A percentile compares a stretch with the other conserved stretches of the same genome.
phyloP scores from a whole-genome alignment of 2,329 filamentous ascomycete genomes.

The Sporothrix pallida region DNA sequence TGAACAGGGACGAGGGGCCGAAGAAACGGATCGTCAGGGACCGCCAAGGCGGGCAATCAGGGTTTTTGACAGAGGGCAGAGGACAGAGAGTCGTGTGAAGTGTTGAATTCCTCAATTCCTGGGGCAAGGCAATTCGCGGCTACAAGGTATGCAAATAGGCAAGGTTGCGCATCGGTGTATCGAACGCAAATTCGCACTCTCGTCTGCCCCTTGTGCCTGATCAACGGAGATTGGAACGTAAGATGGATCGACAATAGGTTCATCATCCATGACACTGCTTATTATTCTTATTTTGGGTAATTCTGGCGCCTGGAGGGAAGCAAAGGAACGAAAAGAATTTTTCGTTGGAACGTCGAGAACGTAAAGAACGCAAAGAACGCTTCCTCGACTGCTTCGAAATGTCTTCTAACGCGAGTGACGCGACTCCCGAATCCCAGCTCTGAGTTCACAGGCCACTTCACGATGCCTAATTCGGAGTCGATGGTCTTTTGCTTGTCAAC shows the following conservation, averaged over 20 bases:
- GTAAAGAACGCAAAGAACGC: background rate
- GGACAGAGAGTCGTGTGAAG: background rate
- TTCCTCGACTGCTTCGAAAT: slow-evolving; percentile 15
- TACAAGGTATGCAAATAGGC: background rate
- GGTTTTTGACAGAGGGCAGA: background rate
- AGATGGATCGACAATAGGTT: slow-evolving; percentile 1
- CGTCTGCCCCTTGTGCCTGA: slow-evolving; percentile 28
- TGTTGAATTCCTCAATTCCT: background rate
- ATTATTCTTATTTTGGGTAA: background rate
- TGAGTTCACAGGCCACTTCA: background rate
- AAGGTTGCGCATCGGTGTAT: background rate
- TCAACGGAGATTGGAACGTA: slow-evolving; percentile 31
- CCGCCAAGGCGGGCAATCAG: slow-evolving; percentile 27
- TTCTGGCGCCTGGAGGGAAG: background rate
- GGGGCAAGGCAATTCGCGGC: background rate
- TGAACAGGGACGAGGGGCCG: slow-evolving; percentile 20
- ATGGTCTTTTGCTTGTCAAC: background rate
- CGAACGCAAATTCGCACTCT: too few relatives aligned
- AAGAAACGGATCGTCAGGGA: slow-evolving; percentile 19
- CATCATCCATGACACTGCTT: background rate
- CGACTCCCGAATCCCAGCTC: background rate
- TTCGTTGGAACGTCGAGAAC: background rate
- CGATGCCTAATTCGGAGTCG: background rate
- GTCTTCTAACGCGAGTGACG: slow-evolving; percentile 9
- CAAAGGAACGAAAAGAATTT: background rate